Base-by-base conservation (phyloP, 2,329 filamentous ascomycete genomes). In the Rhexocercosporidium sp. region DNA sequence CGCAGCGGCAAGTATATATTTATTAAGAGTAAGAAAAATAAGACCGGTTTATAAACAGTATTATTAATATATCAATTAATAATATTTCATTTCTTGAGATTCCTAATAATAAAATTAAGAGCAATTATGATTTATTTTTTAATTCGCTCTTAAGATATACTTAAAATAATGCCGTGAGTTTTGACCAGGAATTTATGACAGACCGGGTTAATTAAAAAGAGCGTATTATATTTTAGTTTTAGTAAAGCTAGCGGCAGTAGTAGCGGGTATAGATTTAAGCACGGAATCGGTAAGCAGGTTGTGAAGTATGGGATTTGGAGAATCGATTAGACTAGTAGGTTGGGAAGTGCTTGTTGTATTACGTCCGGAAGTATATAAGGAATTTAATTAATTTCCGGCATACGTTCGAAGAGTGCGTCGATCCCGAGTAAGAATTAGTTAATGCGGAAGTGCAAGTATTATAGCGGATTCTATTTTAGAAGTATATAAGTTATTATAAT, bases 261-360 rank as follows among this genome's bases (percentile, higher is more conserved):
- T 18, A 61, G 20, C 41, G 27, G 27, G 5, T 61, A n/a, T 22
- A 49, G 5, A 37, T 61, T 29, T 27, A 63, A 34, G 60, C 27
- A 53, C 47, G 27, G 3, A 39, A 63, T 63, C 47, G n/a, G 60
- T 29, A 63, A 63, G 46, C 22, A 62, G 37, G 61, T 11, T 25
- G 25, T 64, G 31, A 64, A 6, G n/a, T 54, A 51, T 64, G 49
- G 47, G 51, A 57, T 57, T 57, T 64, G 22, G 62, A 64, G 22
- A 64, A 56, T 44, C 49, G 51, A 39, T 64, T 64, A 31, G 34
- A 56, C 29, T 11, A 3, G 22, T 64, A 37, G 37, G 37, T 64
- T 56, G 25, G 37, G 49, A 64, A 64, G 49, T 64, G 14, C 18
- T 12, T 44, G 14, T 44, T 31, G 16, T 47, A 20, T 47, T 47